Percentiles rank a stretch among this genome's conserved stretches.
These are phyloP conservation scores for Pleurotus platypus DNA, from an alignment of 768 basidiomycete species.

Conservation along the genomic window DNA sequence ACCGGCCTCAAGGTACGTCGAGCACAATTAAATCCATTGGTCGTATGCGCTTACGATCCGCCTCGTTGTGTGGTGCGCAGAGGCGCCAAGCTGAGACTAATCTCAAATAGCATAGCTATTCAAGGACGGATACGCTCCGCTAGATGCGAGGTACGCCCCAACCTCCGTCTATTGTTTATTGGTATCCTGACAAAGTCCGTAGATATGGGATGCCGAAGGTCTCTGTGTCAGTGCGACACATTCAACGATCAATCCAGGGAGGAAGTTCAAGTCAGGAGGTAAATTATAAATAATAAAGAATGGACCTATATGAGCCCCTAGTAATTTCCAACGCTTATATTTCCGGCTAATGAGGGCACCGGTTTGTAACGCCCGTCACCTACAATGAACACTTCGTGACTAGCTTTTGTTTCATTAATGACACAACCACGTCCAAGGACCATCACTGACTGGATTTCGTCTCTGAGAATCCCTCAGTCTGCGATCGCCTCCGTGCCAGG, in stretches of 20 bases:
- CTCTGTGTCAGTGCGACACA: conserved; percentile 3
- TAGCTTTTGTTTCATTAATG: not conserved
- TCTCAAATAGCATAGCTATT: conserved; percentile 38
- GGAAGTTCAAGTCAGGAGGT: not conserved
- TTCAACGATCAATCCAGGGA: not conserved
- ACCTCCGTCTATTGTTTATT: not conserved
- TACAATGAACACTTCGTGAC: too few relatives aligned
- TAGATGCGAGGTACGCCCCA: conserved; percentile 37
- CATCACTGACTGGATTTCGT: not conserved
- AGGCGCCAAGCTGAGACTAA: conserved; percentile 36
- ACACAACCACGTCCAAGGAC: not conserved
- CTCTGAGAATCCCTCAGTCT: not conserved
- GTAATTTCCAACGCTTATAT: not conserved
- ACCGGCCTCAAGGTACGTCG: conserved; percentile 32
- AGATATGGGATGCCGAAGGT: conserved; percentile 1
- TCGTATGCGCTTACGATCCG: not conserved
- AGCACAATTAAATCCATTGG: too few relatives aligned
- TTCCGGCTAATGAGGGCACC: not conserved
- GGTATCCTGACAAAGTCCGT: not conserved
- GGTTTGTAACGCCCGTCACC: not conserved
- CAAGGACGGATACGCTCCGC: conserved; percentile 38
- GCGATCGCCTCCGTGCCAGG: not conserved
- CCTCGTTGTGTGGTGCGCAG: conserved; percentile 17
- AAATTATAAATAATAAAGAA: not conserved
- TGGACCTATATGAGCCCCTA: not conserved